phyloP scores from a whole-genome alignment of 345 rosid genomes.

The Corchorus olitorius region DNA sequence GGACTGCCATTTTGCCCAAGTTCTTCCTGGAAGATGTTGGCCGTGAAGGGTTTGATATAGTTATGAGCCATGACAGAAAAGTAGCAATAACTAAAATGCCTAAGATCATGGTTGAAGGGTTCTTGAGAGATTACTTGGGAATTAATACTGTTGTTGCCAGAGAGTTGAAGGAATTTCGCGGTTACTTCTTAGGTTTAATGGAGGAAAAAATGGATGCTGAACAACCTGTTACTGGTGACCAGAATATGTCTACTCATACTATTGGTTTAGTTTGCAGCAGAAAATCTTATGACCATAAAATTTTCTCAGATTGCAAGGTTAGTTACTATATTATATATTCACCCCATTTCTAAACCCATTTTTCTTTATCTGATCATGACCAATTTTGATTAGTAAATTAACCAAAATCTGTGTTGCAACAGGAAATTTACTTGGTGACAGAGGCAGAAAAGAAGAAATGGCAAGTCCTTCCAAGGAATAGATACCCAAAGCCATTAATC shows the following conservation, averaged over 20 bases:
- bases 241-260: slow-evolving; percentile 1
- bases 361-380: background rate
- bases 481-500: slow-evolving; percentile 41
- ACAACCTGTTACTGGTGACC: background rate
- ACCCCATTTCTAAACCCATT: background rate
- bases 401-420: slow-evolving; percentile 3
- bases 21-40: slow-evolving; percentile 64
- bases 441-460: slow-evolving; percentile 40
- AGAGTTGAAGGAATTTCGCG: slow-evolving; percentile 45
- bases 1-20: slow-evolving; percentile 60
- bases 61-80: slow-evolving; percentile 43
- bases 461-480: slow-evolving; percentile 38
- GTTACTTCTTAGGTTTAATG: slow-evolving; percentile 56
- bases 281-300: slow-evolving; percentile 22
- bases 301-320: slow-evolving; percentile 37
- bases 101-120: slow-evolving; percentile 56
- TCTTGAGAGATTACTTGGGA: slow-evolving; percentile 50
- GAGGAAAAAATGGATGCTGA: slow-evolving; percentile 30
- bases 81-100: slow-evolving; percentile 57
- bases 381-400: too few relatives aligned
- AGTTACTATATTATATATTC: background rate
- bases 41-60: slow-evolving; percentile 44
- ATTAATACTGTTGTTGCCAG: slow-evolving; percentile 51
- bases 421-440: slow-evolving; percentile 36
- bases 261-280: slow-evolving; percentile 26